A percentile compares a stretch with the other conserved stretches of the same genome.
Evolutionary conservation across 1,284 basidiomycete genomes (phyloP).

Genomic region (Malassezia vespertilionis): DNA sequence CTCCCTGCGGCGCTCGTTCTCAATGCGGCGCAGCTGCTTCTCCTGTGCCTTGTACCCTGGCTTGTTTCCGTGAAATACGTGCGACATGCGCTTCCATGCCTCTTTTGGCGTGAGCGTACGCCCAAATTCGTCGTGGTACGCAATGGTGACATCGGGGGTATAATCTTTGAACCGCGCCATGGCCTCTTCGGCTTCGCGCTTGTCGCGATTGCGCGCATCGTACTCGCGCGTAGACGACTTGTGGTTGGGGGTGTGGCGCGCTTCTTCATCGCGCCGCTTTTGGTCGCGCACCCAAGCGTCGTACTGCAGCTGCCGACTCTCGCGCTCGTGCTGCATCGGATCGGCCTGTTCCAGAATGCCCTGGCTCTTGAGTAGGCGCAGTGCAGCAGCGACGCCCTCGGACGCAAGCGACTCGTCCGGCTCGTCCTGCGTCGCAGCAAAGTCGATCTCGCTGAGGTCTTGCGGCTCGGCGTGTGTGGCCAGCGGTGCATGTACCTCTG

Average conservation of each 20-base stretch:
- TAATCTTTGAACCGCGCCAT: slow-evolving; percentile 81
- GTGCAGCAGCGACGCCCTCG: slow-evolving; percentile 67
- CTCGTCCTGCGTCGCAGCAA: slow-evolving; percentile 3
- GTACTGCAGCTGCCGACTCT: slow-evolving; percentile 68
- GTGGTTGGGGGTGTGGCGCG: slow-evolving; percentile 59
- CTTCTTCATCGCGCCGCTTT: slow-evolving; percentile 61
- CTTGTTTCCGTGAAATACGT: slow-evolving; percentile 44
- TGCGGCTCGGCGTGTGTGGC: slow-evolving; percentile 50
- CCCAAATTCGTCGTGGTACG: slow-evolving; percentile 86
- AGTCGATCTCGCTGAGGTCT: slow-evolving; percentile 5
- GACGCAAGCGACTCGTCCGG: slow-evolving; percentile 31
- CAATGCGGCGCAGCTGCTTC: slow-evolving; percentile 35
- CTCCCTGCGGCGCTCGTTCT: slow-evolving; percentile 39
- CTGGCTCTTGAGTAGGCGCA: slow-evolving; percentile 78
- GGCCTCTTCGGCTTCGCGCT: slow-evolving; percentile 72
- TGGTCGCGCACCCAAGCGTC: slow-evolving; percentile 84
- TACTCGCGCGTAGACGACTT: slow-evolving; percentile 89
- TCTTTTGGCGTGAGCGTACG: slow-evolving; percentile 79
- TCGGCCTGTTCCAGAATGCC: slow-evolving; percentile 66
- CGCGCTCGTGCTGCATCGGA: slow-evolving; percentile 64
- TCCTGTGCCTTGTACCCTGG: slow-evolving; percentile 43
- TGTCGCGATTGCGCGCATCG: slow-evolving; percentile 80
- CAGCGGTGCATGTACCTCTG: slow-evolving; percentile 24
- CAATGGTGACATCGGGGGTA: slow-evolving; percentile 91
- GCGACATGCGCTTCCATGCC: slow-evolving; percentile 48